Base-by-base conservation (phyloP, 192 early-diverging fungal genomes). In the Funneliformis geosporum region DNA sequence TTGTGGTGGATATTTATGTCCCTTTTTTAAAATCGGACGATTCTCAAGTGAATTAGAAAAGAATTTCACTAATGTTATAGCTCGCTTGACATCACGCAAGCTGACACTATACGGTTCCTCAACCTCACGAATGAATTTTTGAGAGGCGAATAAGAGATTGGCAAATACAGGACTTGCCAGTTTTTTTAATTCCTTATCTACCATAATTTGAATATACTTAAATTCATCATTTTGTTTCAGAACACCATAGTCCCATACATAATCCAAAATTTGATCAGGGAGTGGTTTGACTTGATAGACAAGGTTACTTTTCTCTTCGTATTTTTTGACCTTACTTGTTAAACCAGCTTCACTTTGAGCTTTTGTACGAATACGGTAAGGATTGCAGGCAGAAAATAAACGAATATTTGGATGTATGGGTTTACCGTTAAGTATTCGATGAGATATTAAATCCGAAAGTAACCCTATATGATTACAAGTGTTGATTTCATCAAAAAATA, bases 71-170 rank as follows among this genome's bases (percentile, higher is more conserved):
- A 55, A 55, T 42, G 8, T 65, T 18, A 78, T 65, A 11, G 77
- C 60, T 42, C 77, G 65, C 23, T 73, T 78, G 14, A 78, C 77
- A 39, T 78, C 77, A n/a, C 77, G 77, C 18, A 78, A 50, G 67
- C 77, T 78, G 12, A 78, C 77, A 47, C 70, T 78, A 38, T 68
- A 40, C 8, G 28, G 23, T 42, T 55, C 77, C 25, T 78, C 77
- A 28, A 73, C 55, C 14, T 75, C 47, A 6, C 77, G 77, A 43
- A 78, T 78, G 21, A 73, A 78, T 73, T 43, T 46, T 42, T 78
- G 77, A n/a, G 77, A 78, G 12, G 75, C 61, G 47, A 73, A 78
- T 5, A 78, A 55, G 16, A 55, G 50, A 18, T 55, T 18, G 27
- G 27, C n/a, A 50, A 65, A 75, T 65, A 12, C 38, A 1, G 28